A percentile compares a stretch with the other conserved stretches of the same genome.
Evolutionary conservation across 2,329 filamentous ascomycete genomes (phyloP).

Genomic region (Aureobasidium uvarum): DNA sequence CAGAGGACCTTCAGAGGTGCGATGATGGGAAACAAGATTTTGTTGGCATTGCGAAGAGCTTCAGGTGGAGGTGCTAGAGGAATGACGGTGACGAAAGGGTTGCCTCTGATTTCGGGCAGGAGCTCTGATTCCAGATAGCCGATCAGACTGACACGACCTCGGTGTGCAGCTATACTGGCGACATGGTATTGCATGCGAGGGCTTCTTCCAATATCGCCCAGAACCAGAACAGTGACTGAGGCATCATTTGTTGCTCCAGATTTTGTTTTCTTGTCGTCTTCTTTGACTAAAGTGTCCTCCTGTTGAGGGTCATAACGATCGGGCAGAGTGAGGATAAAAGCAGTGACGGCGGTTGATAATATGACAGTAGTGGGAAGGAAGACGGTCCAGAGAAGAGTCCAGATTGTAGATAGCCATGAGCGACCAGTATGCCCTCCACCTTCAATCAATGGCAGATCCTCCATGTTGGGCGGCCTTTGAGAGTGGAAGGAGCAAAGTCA

Average conservation of each 20-base stretch:
- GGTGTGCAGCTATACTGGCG: conserved; percentile 80
- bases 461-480: not conserved
- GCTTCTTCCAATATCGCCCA: conserved; percentile 92
- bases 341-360: conserved; percentile 48
- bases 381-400: conserved; percentile 36
- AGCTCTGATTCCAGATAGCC: conserved; percentile 85
- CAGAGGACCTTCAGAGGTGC: conserved; percentile 83
- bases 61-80: conserved; percentile 67
- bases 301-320: conserved; percentile 50
- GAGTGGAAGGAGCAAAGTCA: not conserved
- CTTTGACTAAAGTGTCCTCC: conserved; percentile 32
- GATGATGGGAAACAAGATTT: conserved; percentile 71
- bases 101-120: conserved; percentile 71
- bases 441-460: conserved; percentile 3
- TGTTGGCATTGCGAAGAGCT: conserved; percentile 64
- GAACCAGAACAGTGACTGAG: conserved; percentile 77
- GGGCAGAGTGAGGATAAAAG: conserved; percentile 54
- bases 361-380: conserved; percentile 40
- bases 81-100: conserved; percentile 67
- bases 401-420: conserved; percentile 18
- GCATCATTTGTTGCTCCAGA: conserved; percentile 42
- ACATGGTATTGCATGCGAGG: conserved; percentile 99
- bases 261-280: conserved; percentile 33
- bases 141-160: conserved; percentile 76
- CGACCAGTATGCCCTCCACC: not conserved